Evolutionary conservation across 345 rosid species (phyloP).

Genomic region (Eutrema japonicum): DNA sequence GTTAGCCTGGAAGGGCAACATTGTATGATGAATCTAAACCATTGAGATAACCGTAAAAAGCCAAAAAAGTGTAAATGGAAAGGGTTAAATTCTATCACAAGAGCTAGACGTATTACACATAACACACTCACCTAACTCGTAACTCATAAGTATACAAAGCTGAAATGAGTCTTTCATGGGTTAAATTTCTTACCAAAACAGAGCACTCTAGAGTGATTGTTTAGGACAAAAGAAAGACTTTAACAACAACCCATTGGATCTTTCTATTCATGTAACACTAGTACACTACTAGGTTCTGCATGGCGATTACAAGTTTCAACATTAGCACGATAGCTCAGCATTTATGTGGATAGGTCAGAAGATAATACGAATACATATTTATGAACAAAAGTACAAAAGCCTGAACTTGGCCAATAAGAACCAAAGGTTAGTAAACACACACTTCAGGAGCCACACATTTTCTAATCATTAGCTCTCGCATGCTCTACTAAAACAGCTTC

Average conservation of each 20-base stretch:
- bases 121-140: neutral
- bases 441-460: neutral
- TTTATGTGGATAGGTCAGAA: too few species aligned
- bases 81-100: neutral
- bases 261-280: neutral
- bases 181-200: neutral
- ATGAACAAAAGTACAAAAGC: conserved; percentile 6
- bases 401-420: conserved; percentile 3
- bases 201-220: neutral
- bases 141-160: neutral
- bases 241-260: neutral
- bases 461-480: neutral
- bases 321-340: neutral
- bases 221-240: neutral
- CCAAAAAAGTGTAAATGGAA: neutral
- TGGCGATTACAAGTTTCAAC: neutral
- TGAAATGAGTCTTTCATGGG: neutral
- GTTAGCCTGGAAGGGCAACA: neutral
- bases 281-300: neutral
- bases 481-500: neutral
- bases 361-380: too few species aligned
- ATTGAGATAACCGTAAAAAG: neutral
- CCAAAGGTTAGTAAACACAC: conserved; percentile 3
- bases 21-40: neutral
- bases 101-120: neutral